Evolutionary conservation across 768 basidiomycete species (phyloP).

Genomic region (Phaffia tasmanica): DNA sequence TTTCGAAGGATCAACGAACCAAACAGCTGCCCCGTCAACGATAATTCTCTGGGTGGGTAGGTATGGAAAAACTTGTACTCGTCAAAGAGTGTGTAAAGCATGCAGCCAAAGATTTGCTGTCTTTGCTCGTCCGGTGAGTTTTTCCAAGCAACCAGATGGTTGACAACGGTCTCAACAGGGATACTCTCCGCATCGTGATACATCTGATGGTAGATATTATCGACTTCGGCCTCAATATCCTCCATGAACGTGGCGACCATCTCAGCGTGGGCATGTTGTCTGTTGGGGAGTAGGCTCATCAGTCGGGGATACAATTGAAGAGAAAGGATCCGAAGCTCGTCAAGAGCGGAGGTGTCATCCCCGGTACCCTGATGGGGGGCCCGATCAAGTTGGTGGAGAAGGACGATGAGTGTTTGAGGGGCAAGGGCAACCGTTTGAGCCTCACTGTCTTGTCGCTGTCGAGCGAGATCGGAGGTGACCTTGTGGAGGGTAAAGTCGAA

Average conservation of each 20-base stretch:
- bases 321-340: slow-evolving; percentile 83
- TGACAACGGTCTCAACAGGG: slow-evolving; percentile 85
- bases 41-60: slow-evolving; percentile 82
- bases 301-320: slow-evolving; percentile 91
- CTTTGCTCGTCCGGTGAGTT: slow-evolving; percentile 69
- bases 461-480: slow-evolving; percentile 75
- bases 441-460: slow-evolving; percentile 49
- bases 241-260: slow-evolving; percentile 73
- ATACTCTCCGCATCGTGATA: slow-evolving; percentile 71
- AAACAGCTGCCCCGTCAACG: slow-evolving; percentile 91
- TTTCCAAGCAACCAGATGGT: slow-evolving; percentile 74
- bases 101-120: slow-evolving; percentile 97
- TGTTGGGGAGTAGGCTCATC: slow-evolving; percentile 73
- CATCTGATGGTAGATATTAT: slow-evolving; percentile 94
- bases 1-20: slow-evolving; percentile 90
- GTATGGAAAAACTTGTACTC: slow-evolving; percentile 99
- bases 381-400: slow-evolving; percentile 61
- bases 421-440: slow-evolving; percentile 75
- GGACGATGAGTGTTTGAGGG: slow-evolving; percentile 79
- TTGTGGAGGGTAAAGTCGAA: slow-evolving; percentile 84
- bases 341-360: slow-evolving; percentile 65
- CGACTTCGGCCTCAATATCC: slow-evolving; percentile 87
- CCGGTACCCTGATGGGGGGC: slow-evolving; percentile 61
- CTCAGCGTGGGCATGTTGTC: slow-evolving; percentile 83
- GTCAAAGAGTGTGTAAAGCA: slow-evolving; percentile 98